Evolutionary conservation across 2,329 filamentous ascomycete species (phyloP).

Genomic region (Fusarium torreyae): DNA sequence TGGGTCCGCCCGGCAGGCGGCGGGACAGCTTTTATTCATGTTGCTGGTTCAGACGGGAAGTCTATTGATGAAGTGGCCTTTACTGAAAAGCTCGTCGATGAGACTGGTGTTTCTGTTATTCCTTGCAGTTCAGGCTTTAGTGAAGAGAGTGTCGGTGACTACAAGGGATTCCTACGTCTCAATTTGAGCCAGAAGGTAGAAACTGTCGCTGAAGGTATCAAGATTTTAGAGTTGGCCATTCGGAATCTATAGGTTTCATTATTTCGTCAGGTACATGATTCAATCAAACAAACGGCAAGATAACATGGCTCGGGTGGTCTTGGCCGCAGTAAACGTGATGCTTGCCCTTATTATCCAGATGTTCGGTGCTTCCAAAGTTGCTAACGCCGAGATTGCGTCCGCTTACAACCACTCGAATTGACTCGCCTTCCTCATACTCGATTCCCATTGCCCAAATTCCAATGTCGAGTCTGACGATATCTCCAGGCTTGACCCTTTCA

Average conservation of each 20-base stretch:
- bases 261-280: background rate
- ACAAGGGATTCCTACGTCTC: background rate
- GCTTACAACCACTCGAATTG: background rate
- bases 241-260: background rate
- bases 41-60: background rate
- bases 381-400: conserved; percentile 13
- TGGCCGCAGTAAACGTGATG: conserved; percentile 1
- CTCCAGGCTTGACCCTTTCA: background rate
- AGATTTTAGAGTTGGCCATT: background rate
- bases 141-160: background rate
- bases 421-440: conserved; percentile 21
- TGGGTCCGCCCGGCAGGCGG: background rate
- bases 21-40: background rate
- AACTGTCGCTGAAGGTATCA: background rate
- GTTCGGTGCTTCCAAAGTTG: conserved; percentile 25
- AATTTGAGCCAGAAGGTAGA: background rate
- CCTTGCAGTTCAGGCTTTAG: background rate
- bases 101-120: background rate
- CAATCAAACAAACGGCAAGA: conserved; percentile 8
- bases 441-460: conserved; percentile 30
- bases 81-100: background rate
- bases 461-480: conserved; percentile 4
- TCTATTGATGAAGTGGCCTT: background rate
- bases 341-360: conserved; percentile 15
- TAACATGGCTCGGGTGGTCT: conserved; percentile 2